Conservation (phyloP, 352 stramenopile species). For the Thraustochytrium striatum region DNA sequence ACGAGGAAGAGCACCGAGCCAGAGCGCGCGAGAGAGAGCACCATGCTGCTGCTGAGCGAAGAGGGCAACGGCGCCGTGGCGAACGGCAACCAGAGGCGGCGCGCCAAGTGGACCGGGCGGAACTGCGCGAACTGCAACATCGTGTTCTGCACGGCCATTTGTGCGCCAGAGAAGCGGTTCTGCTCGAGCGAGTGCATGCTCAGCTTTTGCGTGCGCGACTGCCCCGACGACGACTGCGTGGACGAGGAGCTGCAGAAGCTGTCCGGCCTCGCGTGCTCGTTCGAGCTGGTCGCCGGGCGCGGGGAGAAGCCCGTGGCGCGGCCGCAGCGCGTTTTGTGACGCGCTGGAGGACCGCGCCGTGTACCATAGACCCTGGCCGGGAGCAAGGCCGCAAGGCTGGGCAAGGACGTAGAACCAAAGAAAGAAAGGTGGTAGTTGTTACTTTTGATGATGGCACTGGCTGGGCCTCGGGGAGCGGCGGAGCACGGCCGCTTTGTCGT, state of each 20-base stretch:
- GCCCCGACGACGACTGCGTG: not conserved
- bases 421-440: not conserved
- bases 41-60: too few relatives aligned
- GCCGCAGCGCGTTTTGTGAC: conserved; percentile 6
- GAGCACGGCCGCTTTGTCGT: not conserved
- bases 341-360: conserved; percentile 12
- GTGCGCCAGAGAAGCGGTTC: not conserved
- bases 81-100: too few relatives aligned
- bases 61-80: too few relatives aligned
- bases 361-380: not conserved
- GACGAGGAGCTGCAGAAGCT: conserved; percentile 16
- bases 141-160: conserved; percentile 3
- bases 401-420: not conserved
- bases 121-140: conserved; percentile 46
- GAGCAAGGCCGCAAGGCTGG: not conserved
- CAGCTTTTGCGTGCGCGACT: conserved; percentile 32
- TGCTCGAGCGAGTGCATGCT: conserved; percentile 30
- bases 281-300: not conserved
- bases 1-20: too few relatives aligned
- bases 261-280: conserved; percentile 23
- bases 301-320: conserved; percentile 17
- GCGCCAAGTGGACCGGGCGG: not conserved
- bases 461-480: not conserved
- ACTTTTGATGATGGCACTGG: not conserved
- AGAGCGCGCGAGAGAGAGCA: too few relatives aligned